Evolutionary conservation across 2,329 filamentous ascomycete genomes (phyloP).

Genomic region (Chaetomium olivaceum): DNA sequence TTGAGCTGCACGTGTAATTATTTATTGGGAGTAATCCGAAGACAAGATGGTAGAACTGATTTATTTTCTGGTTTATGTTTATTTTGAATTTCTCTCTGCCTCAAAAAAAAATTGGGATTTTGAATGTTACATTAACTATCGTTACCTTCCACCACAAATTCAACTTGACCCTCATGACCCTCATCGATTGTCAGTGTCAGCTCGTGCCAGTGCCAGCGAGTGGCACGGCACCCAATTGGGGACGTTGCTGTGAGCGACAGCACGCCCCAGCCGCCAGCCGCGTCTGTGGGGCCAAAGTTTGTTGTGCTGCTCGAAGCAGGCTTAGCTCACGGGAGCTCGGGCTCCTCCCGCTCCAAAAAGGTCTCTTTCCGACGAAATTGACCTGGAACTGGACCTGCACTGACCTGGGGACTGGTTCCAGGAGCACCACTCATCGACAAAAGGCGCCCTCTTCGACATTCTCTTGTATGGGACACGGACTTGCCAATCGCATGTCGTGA

Average conservation of each 20-base stretch:
- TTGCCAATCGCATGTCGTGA: constrained; percentile 10
- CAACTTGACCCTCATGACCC: too few relatives aligned
- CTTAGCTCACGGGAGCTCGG: constrained; percentile 30
- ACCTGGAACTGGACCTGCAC: background rate
- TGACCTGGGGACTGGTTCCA: constrained; percentile 8
- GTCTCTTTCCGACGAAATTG: constrained; percentile 9
- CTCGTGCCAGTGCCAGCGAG: constrained; percentile 12
- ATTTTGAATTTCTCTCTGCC: too few relatives aligned
- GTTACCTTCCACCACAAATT: too few relatives aligned
- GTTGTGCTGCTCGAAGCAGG: constrained; percentile 33
- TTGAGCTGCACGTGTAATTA: too few relatives aligned
- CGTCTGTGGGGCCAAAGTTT: constrained; percentile 33
- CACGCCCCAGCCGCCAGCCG: constrained; percentile 27
- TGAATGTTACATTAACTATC: too few relatives aligned
- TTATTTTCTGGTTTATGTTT: too few relatives aligned
- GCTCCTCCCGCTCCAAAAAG: constrained; percentile 32
- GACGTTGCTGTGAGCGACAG: constrained; percentile 34
- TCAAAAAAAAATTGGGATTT: too few relatives aligned
- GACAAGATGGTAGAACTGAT: too few relatives aligned
- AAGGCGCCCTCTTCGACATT: constrained; percentile 14
- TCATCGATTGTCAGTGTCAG: background rate
- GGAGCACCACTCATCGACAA: constrained; percentile 12
- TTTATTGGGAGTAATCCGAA: too few relatives aligned
- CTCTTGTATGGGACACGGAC: constrained; percentile 1
- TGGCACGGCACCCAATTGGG: constrained; percentile 12